A percentile compares a stretch with the other conserved stretches of the same genome.
These are phyloP conservation scores for Sclerospora graminicola DNA, from an alignment of 352 stramenopile genomes.

Conservation along the genomic window DNA sequence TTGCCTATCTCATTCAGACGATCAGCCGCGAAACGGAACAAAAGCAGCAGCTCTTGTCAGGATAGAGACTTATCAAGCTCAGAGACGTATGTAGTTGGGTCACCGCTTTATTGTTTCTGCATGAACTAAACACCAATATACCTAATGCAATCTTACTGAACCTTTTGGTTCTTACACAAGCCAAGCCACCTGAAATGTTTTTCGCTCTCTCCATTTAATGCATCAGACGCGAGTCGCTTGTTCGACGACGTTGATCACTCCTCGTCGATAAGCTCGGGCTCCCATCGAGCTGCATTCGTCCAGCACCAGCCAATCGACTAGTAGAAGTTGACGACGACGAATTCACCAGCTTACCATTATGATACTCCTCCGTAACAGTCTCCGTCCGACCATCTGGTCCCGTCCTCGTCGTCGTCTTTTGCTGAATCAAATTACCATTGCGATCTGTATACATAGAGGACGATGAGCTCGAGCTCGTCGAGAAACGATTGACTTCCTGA, in stretches of 20 bases:
- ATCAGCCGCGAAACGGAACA: constrained; percentile 21
- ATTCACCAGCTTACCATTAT: constrained; percentile 51
- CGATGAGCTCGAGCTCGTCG: constrained; percentile 44
- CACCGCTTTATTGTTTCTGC: too few species aligned
- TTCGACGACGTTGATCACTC: constrained; percentile 11
- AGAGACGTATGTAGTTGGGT: too few species aligned
- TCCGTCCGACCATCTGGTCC: constrained; percentile 38
- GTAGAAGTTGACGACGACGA: constrained; percentile 25
- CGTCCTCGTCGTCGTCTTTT: constrained; percentile 61
- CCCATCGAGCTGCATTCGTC: constrained; percentile 51
- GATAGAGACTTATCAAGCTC: too few species aligned
- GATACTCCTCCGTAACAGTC: constrained; percentile 59
- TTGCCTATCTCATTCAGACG: constrained; percentile 17
- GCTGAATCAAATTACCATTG: constrained; percentile 59
- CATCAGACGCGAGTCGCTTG: constrained; percentile 5
- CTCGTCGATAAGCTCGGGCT: neutral
- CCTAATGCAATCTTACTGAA: too few species aligned
- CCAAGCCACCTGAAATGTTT: neutral
- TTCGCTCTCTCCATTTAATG: constrained; percentile 4
- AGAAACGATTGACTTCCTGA: constrained; percentile 7
- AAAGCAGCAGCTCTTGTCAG: constrained; percentile 14
- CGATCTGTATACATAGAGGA: constrained; percentile 59
- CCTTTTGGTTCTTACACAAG: neutral
- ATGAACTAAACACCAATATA: too few species aligned
- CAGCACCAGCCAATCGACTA: constrained; percentile 39